Percentiles rank a stretch among this genome's conserved stretches.
These are phyloP conservation scores for Starmera dryadoides DNA, from an alignment of 805 yeast genomes.

Conservation along the genomic window DNA sequence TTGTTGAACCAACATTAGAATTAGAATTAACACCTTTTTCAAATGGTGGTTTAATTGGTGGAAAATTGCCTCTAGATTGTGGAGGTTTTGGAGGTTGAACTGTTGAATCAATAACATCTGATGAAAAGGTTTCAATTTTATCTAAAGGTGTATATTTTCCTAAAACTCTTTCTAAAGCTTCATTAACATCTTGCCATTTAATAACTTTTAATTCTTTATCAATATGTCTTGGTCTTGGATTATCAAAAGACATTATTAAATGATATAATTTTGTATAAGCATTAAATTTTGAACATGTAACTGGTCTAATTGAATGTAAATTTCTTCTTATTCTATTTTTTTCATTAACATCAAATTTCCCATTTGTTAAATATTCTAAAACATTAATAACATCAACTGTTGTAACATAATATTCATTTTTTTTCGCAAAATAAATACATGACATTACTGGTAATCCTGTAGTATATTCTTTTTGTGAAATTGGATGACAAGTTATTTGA, in stretches of 20 bases:
- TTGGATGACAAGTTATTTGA: slow-evolving; percentile 31
- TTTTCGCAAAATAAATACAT: slow-evolving; percentile 52
- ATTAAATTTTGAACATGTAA: slow-evolving; percentile 46
- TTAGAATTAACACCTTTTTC: not conserved
- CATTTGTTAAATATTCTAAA: slow-evolving; percentile 46
- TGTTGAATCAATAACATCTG: not conserved
- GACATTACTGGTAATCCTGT: slow-evolving; percentile 40
- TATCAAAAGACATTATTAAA: slow-evolving; percentile 51
- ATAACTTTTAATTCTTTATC: slow-evolving; percentile 68
- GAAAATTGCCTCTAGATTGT: not conserved
- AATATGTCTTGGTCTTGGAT: slow-evolving; percentile 62
- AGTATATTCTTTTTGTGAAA: slow-evolving; percentile 27
- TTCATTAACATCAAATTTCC: slow-evolving; percentile 57
- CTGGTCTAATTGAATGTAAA: slow-evolving; percentile 55
- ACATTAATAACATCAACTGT: slow-evolving; percentile 56
- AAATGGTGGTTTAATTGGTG: slow-evolving; percentile 3
- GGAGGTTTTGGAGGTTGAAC: not conserved
- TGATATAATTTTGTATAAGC: slow-evolving; percentile 30
- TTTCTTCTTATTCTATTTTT: slow-evolving; percentile 64
- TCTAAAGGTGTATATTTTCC: slow-evolving; percentile 36
- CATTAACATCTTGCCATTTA: slow-evolving; percentile 45
- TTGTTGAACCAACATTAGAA: not conserved
- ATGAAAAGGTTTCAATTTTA: slow-evolving; percentile 11
- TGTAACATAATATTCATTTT: slow-evolving; percentile 45
- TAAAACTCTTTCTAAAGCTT: slow-evolving; percentile 49